Evolutionary conservation across 306 rosid species (phyloP).

Genomic region (Malus orientalis): DNA sequence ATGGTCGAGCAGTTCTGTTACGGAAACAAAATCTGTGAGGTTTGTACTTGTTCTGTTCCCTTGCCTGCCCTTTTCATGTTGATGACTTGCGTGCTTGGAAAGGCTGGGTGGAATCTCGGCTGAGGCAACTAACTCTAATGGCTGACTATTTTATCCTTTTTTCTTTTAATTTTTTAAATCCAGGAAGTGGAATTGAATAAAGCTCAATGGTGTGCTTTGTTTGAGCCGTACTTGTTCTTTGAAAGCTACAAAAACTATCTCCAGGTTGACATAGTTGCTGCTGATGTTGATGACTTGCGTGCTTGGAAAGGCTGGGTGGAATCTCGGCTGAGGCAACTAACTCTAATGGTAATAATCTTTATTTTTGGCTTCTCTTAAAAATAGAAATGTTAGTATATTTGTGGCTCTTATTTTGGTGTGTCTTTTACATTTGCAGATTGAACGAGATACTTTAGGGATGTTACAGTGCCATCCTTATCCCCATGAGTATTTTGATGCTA

Average conservation of each 20-base stretch:
- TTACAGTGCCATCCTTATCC: conserved; percentile 97
- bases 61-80: neutral
- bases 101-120: conserved; percentile 94
- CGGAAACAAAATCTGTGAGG: conserved; percentile 72
- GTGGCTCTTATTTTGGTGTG: neutral
- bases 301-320: conserved; percentile 95
- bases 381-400: neutral
- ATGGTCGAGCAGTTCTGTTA: conserved; percentile 75
- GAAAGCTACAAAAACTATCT: conserved; percentile 85
- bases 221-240: conserved; percentile 67
- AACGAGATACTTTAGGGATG: conserved; percentile 79
- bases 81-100: conserved; percentile 78
- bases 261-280: conserved; percentile 75
- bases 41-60: conserved; percentile 15
- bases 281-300: conserved; percentile 67
- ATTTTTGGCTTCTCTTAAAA: neutral
- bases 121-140: conserved; percentile 61
- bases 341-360: conserved; percentile 42
- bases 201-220: conserved; percentile 70
- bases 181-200: conserved; percentile 83
- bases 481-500: conserved; percentile 50
- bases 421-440: conserved; percentile 57
- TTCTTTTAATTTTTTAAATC: neutral
- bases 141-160: neutral
- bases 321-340: conserved; percentile 77